Percentiles rank a stretch among this genome's conserved stretches.
Evolutionary conservation across 2,329 filamentous ascomycete species (phyloP).

Genomic region (Ceratocystis eucalypticola): DNA sequence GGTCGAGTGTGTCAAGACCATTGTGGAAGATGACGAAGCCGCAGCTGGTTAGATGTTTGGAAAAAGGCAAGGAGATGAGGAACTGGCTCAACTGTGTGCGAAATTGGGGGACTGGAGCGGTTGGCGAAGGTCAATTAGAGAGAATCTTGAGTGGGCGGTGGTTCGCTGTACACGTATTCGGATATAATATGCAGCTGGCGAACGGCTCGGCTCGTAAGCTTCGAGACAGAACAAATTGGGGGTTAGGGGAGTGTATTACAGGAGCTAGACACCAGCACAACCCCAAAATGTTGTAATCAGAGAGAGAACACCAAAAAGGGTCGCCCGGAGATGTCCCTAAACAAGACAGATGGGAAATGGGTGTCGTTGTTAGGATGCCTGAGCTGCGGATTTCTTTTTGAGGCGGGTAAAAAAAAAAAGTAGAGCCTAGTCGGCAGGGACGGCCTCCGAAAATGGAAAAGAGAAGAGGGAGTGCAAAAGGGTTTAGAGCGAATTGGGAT

Average conservation of each 20-base stretch:
- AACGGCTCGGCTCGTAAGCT: not conserved
- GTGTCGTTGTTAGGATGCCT: not conserved
- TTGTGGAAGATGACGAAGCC: constrained; percentile 26
- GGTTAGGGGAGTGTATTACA: not conserved
- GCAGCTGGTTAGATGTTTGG: not conserved
- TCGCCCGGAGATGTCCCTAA: not conserved
- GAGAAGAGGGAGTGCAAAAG: not conserved
- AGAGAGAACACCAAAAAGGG: not conserved
- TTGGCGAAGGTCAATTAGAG: not conserved
- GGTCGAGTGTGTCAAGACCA: constrained; percentile 52
- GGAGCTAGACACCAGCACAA: not conserved
- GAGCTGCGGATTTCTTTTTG: not conserved
- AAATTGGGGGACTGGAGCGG: not conserved
- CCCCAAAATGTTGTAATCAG: not conserved
- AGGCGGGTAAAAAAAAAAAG: not conserved
- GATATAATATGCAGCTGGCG: not conserved
- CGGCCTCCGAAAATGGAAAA: not conserved
- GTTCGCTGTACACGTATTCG: not conserved
- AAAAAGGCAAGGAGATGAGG: not conserved
- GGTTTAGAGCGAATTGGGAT: not conserved
- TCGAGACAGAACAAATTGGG: not conserved
- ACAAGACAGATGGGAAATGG: not conserved
- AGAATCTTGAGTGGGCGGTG: not conserved
- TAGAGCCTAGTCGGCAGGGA: not conserved
- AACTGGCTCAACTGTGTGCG: not conserved